These are phyloP conservation scores for Capsicum pubescens DNA, from an alignment of 257 asterid genomes.

Conservation along the genomic window DNA sequence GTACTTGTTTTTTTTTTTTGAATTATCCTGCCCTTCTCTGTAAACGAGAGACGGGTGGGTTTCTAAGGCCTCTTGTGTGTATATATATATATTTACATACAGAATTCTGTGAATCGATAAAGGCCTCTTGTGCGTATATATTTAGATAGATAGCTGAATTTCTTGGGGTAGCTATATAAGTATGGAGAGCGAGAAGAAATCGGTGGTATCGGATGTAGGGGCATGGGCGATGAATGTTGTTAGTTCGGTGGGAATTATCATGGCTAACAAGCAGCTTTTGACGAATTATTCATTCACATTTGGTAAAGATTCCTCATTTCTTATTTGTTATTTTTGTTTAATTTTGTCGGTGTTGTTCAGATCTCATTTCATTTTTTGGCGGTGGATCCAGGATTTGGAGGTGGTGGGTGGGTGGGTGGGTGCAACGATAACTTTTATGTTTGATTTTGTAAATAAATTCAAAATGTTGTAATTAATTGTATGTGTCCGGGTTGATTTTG, in stretches of 20 bases:
- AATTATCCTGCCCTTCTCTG: no score
- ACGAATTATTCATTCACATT: slow-evolving; percentile 76
- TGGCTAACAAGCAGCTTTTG: slow-evolving; percentile 98
- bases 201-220: slow-evolving; percentile 81
- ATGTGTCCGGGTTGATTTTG: neutral
- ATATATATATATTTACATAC: no score
- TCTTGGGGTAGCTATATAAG: neutral
- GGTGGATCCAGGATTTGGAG: neutral
- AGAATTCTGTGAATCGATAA: no score
- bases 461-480: neutral
- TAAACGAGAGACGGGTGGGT: no score
- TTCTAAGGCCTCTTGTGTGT: no score
- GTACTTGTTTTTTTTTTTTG: no score
- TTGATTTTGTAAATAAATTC: neutral
- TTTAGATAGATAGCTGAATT: neutral
- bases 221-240: slow-evolving; percentile 98
- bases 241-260: slow-evolving; percentile 93
- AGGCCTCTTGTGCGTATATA: no score
- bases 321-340: neutral
- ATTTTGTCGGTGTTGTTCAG: neutral
- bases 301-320: slow-evolving; percentile 47
- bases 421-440: neutral
- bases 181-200: slow-evolving; percentile 87
- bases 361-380: neutral
- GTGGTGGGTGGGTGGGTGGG: neutral